Percentiles rank a stretch among this genome's conserved stretches.
phyloP scores from a whole-genome alignment of 371 early-diverging fungal species.

The Syncephalis plumigaleata region DNA sequence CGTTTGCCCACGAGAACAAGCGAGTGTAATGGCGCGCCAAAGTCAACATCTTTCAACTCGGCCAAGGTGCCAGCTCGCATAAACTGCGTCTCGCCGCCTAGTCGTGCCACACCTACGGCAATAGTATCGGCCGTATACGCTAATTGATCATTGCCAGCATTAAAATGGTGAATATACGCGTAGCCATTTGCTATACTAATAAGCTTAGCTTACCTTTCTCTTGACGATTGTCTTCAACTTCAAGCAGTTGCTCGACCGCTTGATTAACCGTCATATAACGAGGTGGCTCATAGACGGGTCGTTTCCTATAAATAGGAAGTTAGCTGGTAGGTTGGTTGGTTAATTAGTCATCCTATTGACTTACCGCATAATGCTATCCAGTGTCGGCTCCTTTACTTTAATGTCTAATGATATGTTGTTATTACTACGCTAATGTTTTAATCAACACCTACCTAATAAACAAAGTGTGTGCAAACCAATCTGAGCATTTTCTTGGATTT shows the following conservation, averaged over 20 bases:
- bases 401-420: conserved; percentile 61
- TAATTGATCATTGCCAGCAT: background rate
- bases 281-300: conserved; percentile 90
- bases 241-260: conserved; percentile 85
- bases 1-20: conserved; percentile 77
- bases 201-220: conserved; percentile 31
- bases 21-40: conserved; percentile 96
- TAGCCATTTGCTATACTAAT: background rate
- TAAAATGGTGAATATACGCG: background rate
- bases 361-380: conserved; percentile 84
- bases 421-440: background rate
- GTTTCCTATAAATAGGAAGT: conserved; percentile 26
- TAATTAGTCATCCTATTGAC: background rate
- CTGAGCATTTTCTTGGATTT: conserved; percentile 72
- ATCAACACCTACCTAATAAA: conserved; percentile 38
- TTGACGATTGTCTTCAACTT: conserved; percentile 61
- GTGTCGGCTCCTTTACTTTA: conserved; percentile 95
- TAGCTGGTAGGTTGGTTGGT: background rate
- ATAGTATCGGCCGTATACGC: conserved; percentile 65
- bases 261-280: conserved; percentile 96
- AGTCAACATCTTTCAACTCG: conserved; percentile 67
- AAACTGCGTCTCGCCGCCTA: conserved; percentile 64
- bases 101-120: conserved; percentile 87
- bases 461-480: conserved; percentile 93
- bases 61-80: conserved; percentile 75